phyloP scores from a whole-genome alignment of 106 monocot species.

The Platanthera zijinensis region DNA sequence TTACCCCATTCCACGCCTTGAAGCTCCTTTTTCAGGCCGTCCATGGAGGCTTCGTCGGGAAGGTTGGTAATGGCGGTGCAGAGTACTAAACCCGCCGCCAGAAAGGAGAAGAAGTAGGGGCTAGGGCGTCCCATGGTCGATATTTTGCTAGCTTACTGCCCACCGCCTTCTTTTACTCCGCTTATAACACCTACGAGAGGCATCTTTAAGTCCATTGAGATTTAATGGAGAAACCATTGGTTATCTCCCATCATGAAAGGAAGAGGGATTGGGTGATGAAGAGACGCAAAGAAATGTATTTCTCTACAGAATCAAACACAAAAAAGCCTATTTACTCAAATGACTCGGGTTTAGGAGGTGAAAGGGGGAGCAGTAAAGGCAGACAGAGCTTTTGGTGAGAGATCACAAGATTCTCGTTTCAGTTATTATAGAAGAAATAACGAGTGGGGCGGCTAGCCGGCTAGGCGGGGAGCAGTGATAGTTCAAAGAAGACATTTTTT shows the following conservation, averaged over 20 bases:
- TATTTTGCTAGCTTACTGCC: not conserved
- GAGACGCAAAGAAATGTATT: not conserved
- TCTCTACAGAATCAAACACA: not conserved
- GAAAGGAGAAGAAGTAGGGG: not conserved
- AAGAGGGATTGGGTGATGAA: not conserved
- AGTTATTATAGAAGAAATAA: not conserved
- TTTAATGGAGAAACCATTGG: not conserved
- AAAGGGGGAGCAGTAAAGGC: not conserved
- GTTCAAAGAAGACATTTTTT: not conserved
- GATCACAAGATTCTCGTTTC: constrained; percentile 9
- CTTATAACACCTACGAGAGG: not conserved
- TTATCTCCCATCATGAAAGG: not conserved
- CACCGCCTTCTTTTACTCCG: not conserved
- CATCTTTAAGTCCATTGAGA: not conserved
- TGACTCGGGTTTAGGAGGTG: not conserved
- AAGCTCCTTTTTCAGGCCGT: constrained; percentile 27
- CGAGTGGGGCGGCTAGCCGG: not conserved
- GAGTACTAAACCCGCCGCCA: not conserved
- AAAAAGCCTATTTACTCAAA: constrained; percentile 2
- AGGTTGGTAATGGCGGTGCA: constrained; percentile 10
- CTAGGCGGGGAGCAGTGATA: not conserved
- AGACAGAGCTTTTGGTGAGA: not conserved
- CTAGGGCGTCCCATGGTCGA: not conserved
- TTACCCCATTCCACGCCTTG: constrained; percentile 21
- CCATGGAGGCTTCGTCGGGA: constrained; percentile 28